These are phyloP conservation scores for Gloeopeniophorella convolvens DNA, from an alignment of 768 basidiomycete genomes.

Conservation along the genomic window DNA sequence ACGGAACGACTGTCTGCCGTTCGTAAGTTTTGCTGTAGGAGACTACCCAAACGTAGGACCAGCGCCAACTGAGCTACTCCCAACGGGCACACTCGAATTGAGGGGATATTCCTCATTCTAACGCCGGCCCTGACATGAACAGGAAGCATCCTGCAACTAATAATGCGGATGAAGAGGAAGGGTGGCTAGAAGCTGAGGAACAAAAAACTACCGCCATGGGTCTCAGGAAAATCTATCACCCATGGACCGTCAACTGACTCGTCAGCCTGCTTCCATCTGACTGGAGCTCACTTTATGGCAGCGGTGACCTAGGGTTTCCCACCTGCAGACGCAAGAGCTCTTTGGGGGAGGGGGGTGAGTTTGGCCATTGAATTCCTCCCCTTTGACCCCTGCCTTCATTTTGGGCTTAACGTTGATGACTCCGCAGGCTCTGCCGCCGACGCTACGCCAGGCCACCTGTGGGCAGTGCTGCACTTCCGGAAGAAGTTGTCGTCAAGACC, in stretches of 20 bases:
- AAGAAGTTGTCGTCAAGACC: too few species aligned
- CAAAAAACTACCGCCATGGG: constrained; percentile 52
- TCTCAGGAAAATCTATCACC: constrained; percentile 78
- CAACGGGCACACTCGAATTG: constrained; percentile 12
- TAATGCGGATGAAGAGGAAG: constrained; percentile 40
- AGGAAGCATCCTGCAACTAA: constrained; percentile 27
- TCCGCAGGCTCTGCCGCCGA: too few species aligned
- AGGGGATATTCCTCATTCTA: constrained; percentile 22
- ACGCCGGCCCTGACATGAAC: constrained; percentile 2
- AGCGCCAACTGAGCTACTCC: constrained; percentile 24
- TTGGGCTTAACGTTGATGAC: too few species aligned
- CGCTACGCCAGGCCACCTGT: too few species aligned
- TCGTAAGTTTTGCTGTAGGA: too few species aligned
- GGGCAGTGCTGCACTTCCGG: too few species aligned
- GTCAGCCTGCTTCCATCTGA: constrained; percentile 55
- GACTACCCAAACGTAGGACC: too few species aligned
- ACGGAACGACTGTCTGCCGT: too few species aligned
- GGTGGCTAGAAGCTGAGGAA: constrained; percentile 62
- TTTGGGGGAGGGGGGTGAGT: too few species aligned
- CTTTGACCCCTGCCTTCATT: too few species aligned
- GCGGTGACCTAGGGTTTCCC: constrained; percentile 7
- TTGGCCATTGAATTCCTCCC: too few species aligned
- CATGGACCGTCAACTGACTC: constrained; percentile 64
- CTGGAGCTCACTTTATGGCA: constrained; percentile 39
- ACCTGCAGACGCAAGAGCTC: too few species aligned